These are phyloP conservation scores for Termitomyces bulborhizus DNA, from an alignment of 768 basidiomycete genomes.

Conservation along the genomic window DNA sequence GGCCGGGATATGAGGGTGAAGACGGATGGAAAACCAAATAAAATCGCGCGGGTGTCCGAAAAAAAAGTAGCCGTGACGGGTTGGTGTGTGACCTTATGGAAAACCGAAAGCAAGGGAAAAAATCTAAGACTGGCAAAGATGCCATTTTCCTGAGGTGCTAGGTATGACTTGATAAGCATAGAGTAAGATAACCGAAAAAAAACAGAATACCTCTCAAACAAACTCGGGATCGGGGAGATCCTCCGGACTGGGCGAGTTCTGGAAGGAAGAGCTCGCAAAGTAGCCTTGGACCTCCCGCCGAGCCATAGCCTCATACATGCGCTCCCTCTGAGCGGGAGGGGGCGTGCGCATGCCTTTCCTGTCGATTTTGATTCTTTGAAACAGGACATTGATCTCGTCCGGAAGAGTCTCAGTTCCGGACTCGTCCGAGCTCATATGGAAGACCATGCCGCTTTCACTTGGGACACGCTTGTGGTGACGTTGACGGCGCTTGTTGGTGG, in stretches of 20 bases:
- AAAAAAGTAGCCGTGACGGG: slow-evolving; percentile 13
- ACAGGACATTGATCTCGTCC: slow-evolving; percentile 30
- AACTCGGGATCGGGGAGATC: slow-evolving; percentile 69
- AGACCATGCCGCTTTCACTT: slow-evolving; percentile 59
- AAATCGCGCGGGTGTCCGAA: slow-evolving; percentile 17
- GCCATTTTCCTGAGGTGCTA: slow-evolving; percentile 3
- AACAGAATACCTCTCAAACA: slow-evolving; percentile 24
- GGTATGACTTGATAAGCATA: not conserved
- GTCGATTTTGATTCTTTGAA: not conserved
- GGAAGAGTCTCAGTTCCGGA: slow-evolving; percentile 20
- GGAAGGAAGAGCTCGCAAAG: slow-evolving; percentile 79
- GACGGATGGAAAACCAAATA: not conserved
- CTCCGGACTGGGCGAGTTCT: slow-evolving; percentile 83
- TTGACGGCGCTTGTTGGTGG: slow-evolving; percentile 4
- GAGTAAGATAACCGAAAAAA: not conserved
- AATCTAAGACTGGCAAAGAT: slow-evolving; percentile 4
- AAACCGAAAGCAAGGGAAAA: not conserved
- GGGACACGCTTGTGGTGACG: slow-evolving; percentile 53
- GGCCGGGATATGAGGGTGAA: not conserved
- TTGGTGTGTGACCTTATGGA: not conserved
- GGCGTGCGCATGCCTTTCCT: slow-evolving; percentile 5
- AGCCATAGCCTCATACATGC: slow-evolving; percentile 25
- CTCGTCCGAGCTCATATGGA: slow-evolving; percentile 70
- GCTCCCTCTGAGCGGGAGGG: slow-evolving; percentile 17
- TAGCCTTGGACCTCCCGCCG: slow-evolving; percentile 33